phyloP scores from a whole-genome alignment of 805 yeast genomes.

The Ogataea parapolymorpha region DNA sequence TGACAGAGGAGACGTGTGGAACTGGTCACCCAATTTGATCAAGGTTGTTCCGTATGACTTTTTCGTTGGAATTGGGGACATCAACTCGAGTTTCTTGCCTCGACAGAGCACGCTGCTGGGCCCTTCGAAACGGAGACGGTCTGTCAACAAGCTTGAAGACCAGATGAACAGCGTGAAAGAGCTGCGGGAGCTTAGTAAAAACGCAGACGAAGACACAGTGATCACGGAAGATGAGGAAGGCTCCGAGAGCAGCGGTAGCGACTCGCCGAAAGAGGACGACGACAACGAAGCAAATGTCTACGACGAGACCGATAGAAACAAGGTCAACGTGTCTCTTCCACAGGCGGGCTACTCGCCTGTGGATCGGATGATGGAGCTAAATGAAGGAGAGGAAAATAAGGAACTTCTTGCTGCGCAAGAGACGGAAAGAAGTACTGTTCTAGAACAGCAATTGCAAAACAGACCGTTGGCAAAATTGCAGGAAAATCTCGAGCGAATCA shows the following conservation, averaged over 20 bases:
- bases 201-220: constrained; percentile 14
- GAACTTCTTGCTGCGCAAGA: constrained; percentile 53
- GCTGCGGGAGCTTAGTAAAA: constrained; percentile 4
- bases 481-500: constrained; percentile 58
- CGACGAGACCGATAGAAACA: constrained; percentile 22
- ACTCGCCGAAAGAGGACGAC: not conserved
- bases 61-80: constrained; percentile 96
- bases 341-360: constrained; percentile 41
- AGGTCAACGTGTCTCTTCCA: constrained; percentile 18
- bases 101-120: constrained; percentile 60
- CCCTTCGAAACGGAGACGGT: constrained; percentile 59
- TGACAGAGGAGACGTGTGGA: constrained; percentile 99
- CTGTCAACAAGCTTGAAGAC: constrained; percentile 56
- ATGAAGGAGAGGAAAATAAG: constrained; percentile 49
- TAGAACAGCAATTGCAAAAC: constrained; percentile 77
- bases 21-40: constrained; percentile 88
- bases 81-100: constrained; percentile 88
- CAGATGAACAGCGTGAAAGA: constrained; percentile 29
- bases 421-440: constrained; percentile 59
- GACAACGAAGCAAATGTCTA: constrained; percentile 14
- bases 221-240: constrained; percentile 15
- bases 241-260: not conserved
- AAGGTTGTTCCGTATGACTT: constrained; percentile 95
- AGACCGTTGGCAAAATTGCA: constrained; percentile 84
- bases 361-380: constrained; percentile 45